These are phyloP conservation scores for Talaromyces stipitatus DNA, from an alignment of 495 filamentous ascomycete genomes.

Conservation along the genomic window DNA sequence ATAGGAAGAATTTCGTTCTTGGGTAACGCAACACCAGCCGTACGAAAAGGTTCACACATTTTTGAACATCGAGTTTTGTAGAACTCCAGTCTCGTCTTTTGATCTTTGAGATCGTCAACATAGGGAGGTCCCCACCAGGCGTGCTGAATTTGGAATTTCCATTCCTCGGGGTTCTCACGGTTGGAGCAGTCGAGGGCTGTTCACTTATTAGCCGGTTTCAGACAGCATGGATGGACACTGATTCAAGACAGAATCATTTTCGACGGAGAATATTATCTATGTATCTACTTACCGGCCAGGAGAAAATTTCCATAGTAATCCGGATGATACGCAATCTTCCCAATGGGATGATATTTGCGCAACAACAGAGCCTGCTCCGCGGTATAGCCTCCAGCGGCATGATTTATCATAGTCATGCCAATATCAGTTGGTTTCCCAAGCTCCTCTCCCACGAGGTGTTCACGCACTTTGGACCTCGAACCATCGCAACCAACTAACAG, in stretches of 20 bases:
- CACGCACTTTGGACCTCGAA: slow-evolving; percentile 12
- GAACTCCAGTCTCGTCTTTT: background rate
- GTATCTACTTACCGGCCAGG: background rate
- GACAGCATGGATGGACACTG: no score
- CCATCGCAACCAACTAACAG: slow-evolving; percentile 19
- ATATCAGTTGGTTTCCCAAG: slow-evolving; percentile 7
- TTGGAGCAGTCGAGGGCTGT: slow-evolving; percentile 26
- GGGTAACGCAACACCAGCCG: background rate
- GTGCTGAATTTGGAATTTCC: slow-evolving; percentile 21
- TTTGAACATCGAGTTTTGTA: background rate
- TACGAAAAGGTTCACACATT: background rate
- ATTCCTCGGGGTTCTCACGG: slow-evolving; percentile 27
- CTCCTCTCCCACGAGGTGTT: slow-evolving; percentile 7
- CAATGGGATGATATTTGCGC: slow-evolving; percentile 14
- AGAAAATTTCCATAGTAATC: background rate
- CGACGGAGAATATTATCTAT: background rate
- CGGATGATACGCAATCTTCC: slow-evolving; percentile 3
- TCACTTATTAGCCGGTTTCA: background rate
- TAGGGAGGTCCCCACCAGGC: slow-evolving; percentile 6
- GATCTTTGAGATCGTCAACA: background rate
- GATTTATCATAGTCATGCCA: slow-evolving; percentile 6
- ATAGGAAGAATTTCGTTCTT: background rate
- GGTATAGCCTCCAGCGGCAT: slow-evolving; percentile 11
- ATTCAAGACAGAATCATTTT: no score
- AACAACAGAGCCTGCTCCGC: slow-evolving; percentile 20